Percentiles rank a stretch among this genome's conserved stretches.
These are phyloP conservation scores for Aegilops sharonensis DNA, from an alignment of 176 grass and related monocot species.

Conservation along the genomic window DNA sequence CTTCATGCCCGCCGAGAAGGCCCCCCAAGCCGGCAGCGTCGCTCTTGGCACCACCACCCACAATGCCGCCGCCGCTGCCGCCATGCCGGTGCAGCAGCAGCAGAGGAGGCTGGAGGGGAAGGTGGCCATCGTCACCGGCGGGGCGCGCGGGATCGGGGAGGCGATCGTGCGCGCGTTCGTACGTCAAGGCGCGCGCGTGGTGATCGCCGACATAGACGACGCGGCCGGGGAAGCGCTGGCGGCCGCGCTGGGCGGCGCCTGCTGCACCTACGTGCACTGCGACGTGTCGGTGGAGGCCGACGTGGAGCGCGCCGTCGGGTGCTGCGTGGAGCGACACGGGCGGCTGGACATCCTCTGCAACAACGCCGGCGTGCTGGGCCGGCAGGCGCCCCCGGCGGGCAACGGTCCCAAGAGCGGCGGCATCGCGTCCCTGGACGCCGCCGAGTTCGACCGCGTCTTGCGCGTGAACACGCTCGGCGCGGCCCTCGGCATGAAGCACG, in stretches of 20 bases:
- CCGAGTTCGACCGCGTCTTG: conserved; percentile 69
- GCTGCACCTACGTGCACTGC: conserved; percentile 48
- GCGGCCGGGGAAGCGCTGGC: conserved; percentile 41
- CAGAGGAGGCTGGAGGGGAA: conserved; percentile 53
- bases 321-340: conserved; percentile 34
- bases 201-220: conserved; percentile 69
- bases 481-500: conserved; percentile 53
- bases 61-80: conserved; percentile 24
- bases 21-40: background rate
- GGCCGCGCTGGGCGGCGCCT: conserved; percentile 14
- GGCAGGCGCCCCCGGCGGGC: conserved; percentile 21
- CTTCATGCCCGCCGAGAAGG: conserved; percentile 8
- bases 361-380: conserved; percentile 73
- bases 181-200: conserved; percentile 53
- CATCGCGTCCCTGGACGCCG: conserved; percentile 59
- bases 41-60: background rate
- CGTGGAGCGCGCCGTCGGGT: conserved; percentile 42
- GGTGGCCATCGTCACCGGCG: conserved; percentile 72
- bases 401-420: conserved; percentile 14
- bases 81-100: background rate
- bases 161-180: conserved; percentile 57
- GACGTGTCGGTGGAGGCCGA: conserved; percentile 61
- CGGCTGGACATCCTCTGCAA: conserved; percentile 64
- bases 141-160: conserved; percentile 70
- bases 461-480: conserved; percentile 38